phyloP scores from a whole-genome alignment of 1,284 basidiomycete species.

The Termitomyces sp. region DNA sequence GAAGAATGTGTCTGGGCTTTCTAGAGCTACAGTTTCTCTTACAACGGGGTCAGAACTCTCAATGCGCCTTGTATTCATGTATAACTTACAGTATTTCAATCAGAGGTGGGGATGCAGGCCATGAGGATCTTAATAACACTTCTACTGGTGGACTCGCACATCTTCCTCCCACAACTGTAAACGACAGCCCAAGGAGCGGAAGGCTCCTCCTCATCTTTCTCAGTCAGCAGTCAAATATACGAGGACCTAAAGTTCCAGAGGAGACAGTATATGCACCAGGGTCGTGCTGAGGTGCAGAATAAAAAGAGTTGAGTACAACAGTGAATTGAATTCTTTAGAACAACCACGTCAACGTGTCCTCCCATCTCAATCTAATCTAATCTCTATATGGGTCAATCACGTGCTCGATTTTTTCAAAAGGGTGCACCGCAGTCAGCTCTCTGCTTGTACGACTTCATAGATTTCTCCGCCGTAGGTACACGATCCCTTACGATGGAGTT shows the following conservation, averaged over 20 bases:
- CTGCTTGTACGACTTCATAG: neutral
- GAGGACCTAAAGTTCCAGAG: neutral
- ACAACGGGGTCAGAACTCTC: slow-evolving; percentile 3
- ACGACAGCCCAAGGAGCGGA: slow-evolving; percentile 13
- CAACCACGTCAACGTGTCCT: slow-evolving; percentile 13
- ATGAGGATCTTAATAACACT: slow-evolving; percentile 76
- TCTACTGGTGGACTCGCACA: slow-evolving; percentile 65
- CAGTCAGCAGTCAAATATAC: neutral
- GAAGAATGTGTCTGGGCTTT: slow-evolving; percentile 67
- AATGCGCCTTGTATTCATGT: neutral
- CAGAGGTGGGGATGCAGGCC: slow-evolving; percentile 70
- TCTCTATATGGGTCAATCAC: slow-evolving; percentile 8
- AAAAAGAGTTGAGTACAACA: neutral
- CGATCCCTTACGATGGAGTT: slow-evolving; percentile 58
- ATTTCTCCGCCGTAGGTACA: neutral
- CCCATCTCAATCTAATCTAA: slow-evolving; percentile 10
- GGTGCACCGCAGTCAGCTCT: no score
- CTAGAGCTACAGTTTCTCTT: slow-evolving; percentile 50
- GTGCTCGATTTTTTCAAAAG: slow-evolving; percentile 14
- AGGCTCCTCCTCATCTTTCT: slow-evolving; percentile 14
- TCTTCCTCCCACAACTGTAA: slow-evolving; percentile 18
- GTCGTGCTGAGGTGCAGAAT: neutral
- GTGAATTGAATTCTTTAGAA: neutral
- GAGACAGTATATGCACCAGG: neutral
- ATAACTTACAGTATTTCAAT: slow-evolving; percentile 75